A percentile compares a stretch with the other conserved stretches of the same genome.
phyloP scores from a whole-genome alignment of 352 stramenopile species.

The Thalassiosira sp. region DNA sequence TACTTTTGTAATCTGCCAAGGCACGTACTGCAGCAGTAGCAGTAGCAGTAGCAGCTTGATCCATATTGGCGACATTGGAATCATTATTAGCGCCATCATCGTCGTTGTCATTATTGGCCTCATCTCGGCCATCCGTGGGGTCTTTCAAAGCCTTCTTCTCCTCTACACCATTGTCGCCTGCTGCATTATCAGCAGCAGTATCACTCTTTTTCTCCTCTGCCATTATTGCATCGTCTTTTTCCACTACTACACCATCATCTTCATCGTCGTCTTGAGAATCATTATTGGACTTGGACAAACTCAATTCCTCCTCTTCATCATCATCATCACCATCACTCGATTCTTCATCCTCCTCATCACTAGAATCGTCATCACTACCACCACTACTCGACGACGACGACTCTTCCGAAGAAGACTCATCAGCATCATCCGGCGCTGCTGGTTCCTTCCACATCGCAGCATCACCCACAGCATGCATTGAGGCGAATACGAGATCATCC shows the following conservation, averaged over 20 bases:
- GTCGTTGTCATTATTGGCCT: background rate
- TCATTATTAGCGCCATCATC: slow-evolving; percentile 3
- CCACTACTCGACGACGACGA: too few species aligned
- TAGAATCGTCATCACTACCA: slow-evolving; percentile 33
- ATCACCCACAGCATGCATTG: slow-evolving; percentile 35
- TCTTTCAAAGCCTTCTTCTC: background rate
- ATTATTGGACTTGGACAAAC: background rate
- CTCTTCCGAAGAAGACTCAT: slow-evolving; percentile 13
- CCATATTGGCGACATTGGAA: slow-evolving; percentile 18
- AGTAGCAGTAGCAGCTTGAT: background rate
- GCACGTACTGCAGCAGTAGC: background rate
- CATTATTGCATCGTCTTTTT: too few species aligned
- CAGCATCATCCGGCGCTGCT: background rate
- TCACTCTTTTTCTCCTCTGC: background rate
- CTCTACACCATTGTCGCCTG: background rate
- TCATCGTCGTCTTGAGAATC: slow-evolving; percentile 9
- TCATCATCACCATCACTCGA: slow-evolving; percentile 11
- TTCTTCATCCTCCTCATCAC: background rate
- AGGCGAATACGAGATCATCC: slow-evolving; percentile 65
- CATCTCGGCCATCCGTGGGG: background rate
- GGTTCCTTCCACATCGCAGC: background rate
- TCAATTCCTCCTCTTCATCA: slow-evolving; percentile 16
- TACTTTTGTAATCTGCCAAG: slow-evolving; percentile 29
- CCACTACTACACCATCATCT: too few species aligned
- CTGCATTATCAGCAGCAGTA: background rate